These are phyloP conservation scores for Xylaria scruposa DNA, from an alignment of 495 filamentous ascomycete species.

Conservation along the genomic window DNA sequence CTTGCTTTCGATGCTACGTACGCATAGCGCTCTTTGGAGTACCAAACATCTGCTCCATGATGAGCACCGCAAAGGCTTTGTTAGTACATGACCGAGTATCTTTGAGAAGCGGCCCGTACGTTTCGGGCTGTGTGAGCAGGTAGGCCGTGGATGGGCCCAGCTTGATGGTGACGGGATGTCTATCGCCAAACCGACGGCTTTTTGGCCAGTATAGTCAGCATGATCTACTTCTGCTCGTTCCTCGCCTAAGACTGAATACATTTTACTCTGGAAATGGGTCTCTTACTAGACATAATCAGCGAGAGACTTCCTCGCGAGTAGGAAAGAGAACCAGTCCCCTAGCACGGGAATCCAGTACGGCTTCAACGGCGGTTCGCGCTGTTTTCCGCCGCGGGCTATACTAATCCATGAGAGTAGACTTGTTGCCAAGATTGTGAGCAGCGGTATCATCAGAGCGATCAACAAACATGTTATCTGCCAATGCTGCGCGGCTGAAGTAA, in stretches of 20 bases:
- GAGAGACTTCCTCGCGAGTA: constrained; percentile 3
- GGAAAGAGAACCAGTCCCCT: not conserved
- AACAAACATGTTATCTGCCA: not conserved
- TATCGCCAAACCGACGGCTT: not conserved
- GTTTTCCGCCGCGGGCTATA: too few relatives aligned
- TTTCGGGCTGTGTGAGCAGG: constrained; percentile 2
- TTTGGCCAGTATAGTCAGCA: not conserved
- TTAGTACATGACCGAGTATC: constrained; percentile 6
- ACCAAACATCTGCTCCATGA: constrained; percentile 8
- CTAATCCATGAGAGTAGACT: constrained; percentile 5
- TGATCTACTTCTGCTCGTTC: too few relatives aligned
- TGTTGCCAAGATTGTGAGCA: not conserved
- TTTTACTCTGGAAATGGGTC: not conserved
- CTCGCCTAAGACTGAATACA: not conserved
- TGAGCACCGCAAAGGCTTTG: constrained; percentile 2
- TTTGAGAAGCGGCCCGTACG: constrained; percentile 7
- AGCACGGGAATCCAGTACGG: not conserved
- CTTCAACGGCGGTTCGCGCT: not conserved
- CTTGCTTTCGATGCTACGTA: not conserved
- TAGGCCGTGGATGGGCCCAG: not conserved
- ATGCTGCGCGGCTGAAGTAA: not conserved
- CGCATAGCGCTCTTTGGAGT: constrained; percentile 13
- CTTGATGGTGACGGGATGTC: not conserved
- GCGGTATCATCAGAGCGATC: not conserved
- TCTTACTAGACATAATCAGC: not conserved